Base-by-base conservation (phyloP, 352 stramenopile genomes). In the Phytophthora sansomeana region DNA sequence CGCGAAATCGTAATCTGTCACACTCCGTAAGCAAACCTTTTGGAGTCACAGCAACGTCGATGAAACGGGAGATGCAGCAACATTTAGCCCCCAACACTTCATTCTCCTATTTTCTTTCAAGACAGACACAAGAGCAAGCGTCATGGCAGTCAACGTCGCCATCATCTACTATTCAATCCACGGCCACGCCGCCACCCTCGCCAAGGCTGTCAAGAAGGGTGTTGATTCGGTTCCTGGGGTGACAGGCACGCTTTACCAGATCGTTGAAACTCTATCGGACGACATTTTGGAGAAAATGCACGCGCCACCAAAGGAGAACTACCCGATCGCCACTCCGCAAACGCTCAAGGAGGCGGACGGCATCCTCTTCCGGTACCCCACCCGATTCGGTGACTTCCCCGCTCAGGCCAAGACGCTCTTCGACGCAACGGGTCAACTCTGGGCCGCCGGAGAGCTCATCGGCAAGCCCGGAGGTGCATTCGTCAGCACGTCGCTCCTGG, bases 81-180 rank as follows among this genome's bases (percentile, higher is more conserved):
- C n/a, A n/a, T n/a, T n/a, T n/a, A n/a, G n/a, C n/a, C n/a, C n/a
- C n/a, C n/a, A n/a, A 14, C 3, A 50, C 11, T 26, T 50, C 43
- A 50, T 50, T 50, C 43, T 50, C 24, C 43, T 35, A 50, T 47
- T 17, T 16, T 35, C 43, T 6, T 50, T 50, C 11, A n/a, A n/a
- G n/a, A n/a, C n/a, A n/a, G n/a, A n/a, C n/a, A n/a, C n/a, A n/a
- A n/a, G n/a, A n/a, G n/a, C 44, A 52, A n/a, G 17, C 47, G 39
- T 24, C 38, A 67, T 67, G 58, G 38, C 44, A 6, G 32, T 29
- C 8, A 67, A 67, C 38, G 41, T 67, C 39, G 58, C 58, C 26
- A 54, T 67, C 58, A 21, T 67, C 38, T 67, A 59, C 58, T 67
- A 67, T 41, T 67, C 58, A 16, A 47, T 47, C 17, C 59, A 59